Evolutionary conservation across 208 protist genomes (phyloP).

Genomic region (Trypanosoma theileri): DNA sequence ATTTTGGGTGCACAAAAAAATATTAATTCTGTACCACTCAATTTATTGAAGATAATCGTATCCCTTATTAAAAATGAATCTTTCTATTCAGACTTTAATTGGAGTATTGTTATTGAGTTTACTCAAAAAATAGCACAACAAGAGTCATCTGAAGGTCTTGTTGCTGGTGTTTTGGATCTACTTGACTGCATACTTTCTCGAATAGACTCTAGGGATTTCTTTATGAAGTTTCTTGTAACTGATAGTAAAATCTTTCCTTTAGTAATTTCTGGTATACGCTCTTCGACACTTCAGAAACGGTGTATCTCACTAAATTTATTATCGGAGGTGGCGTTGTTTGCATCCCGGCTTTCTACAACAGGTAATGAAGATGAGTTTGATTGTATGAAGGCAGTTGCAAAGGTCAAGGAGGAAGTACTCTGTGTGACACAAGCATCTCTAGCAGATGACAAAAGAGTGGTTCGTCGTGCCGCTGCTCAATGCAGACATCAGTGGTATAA

Average conservation of each 20-base stretch:
- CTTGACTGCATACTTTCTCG: slow-evolving; percentile 13
- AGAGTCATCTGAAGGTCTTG: slow-evolving; percentile 4
- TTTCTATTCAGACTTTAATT: slow-evolving; percentile 8
- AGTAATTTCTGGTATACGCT: slow-evolving; percentile 13
- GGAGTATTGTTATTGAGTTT: slow-evolving; percentile 23
- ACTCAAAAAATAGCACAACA: neutral
- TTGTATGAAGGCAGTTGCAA: neutral
- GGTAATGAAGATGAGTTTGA: slow-evolving; percentile 9
- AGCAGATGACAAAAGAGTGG: slow-evolving; percentile 57
- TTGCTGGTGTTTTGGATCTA: slow-evolving; percentile 15
- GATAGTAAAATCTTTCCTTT: slow-evolving; percentile 8
- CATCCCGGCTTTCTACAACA: neutral
- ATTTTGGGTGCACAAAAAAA: neutral
- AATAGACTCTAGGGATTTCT: slow-evolving; percentile 12
- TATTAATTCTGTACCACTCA: neutral
- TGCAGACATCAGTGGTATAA: slow-evolving; percentile 70
- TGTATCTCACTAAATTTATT: slow-evolving; percentile 23
- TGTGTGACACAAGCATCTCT: slow-evolving; percentile 35
- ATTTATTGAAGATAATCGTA: slow-evolving; percentile 11
- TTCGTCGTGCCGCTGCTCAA: slow-evolving; percentile 52
- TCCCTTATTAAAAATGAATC: slow-evolving; percentile 15
- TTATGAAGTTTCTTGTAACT: slow-evolving; percentile 11
- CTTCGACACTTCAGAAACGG: slow-evolving; percentile 7
- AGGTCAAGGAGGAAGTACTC: slow-evolving; percentile 34
- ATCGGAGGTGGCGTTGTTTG: slow-evolving; percentile 19